Evolutionary conservation across 1,284 basidiomycete species (phyloP), one percentile per base, ranked within the genome.

Genomic region (Tilletia indica): DNA sequence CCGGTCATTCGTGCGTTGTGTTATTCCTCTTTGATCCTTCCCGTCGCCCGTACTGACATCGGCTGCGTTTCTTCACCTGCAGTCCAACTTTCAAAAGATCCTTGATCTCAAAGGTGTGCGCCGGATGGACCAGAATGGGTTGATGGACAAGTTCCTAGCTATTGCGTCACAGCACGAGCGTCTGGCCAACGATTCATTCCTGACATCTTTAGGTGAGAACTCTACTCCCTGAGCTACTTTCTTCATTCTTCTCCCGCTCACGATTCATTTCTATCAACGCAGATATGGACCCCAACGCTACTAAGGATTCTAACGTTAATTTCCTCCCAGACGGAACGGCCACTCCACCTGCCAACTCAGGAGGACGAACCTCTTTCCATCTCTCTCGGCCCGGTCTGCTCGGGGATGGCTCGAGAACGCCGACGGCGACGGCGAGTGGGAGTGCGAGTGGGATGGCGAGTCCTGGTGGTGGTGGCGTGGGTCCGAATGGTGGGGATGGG

Each of bases 61-160:
- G 2, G 42, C 19, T 67, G 19, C 3, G 6, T 1, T 14, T 4
- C 9, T 54, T 54, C 61, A 25, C 19, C 14, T 25, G 21, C 69
- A 70, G 69, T 71, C 76, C 67, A 83, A 83, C 73, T 83, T 83
- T 86, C 97, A 99, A 87, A 99, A 99, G 89, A 93, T 92, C 49
- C 89, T 99, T 36, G 96, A 99, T 36, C 34, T 16, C 9, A 71
- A 81, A 77, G 96, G 95, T 11, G 93, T 94, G 0, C 90, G 92
- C 0, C 92, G 93, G 73, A 83, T 87, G 9, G 91, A 93, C 69
- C 93, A 97, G 86, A 94, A 94, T 85, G 89, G 89, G 77, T 89
- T 99, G 9, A 88, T 97, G 49, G 95, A 98, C 84, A 89, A 91
- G 19, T 98, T 98, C 86, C 87, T 97, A 51, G 91, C 92, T 2